Evolutionary conservation across 2,329 filamentous ascomycete species (phyloP), one percentile per base, ranked within the genome.

Genomic region (Penicillium griseofulvum): DNA sequence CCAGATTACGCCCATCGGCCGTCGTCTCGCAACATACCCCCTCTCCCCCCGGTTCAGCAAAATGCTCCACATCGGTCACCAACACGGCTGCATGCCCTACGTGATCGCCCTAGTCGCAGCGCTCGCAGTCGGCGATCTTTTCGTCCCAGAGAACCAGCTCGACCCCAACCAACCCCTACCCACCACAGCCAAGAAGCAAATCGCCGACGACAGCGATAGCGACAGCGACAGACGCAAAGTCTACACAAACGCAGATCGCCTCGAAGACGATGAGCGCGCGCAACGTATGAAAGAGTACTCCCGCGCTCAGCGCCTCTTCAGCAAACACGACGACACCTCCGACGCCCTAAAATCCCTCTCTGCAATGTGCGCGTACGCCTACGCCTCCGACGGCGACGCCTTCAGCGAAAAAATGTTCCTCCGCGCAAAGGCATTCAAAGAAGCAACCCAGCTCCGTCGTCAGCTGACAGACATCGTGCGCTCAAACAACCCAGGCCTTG

Each of bases 331-430:
- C 69, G 87, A 90, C 69, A 85, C 83, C 49, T 90, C 89, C 0
- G 94, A 99, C 72, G 91, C 89, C 17, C 86, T 97, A 65, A 97
- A 97, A 74, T 83, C 94, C 37, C 84, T 97, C 43, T 91, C 92
- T 54, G 91, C 91, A 0, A 86, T 97, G 3, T 91, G 90, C 59
- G 90, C 93, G 61, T 96, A 93, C 69, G 89, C 88, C 5, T 88
- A 91, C 65, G 86, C 88, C 62, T 82, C 81, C 0, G 68, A 81
- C 45, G 70, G 62, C 80, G 87, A 91, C 58, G 73, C 78, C 7
- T 96, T 95, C 83, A 96, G 91, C 71, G 83, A 85, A 48, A 79
- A 84, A 56, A 91, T 91, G 78, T 97, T 94, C 76, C 85, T 97
- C 31, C 88, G 91, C 12, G 85, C 83, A 71, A 97, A 97, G 75